Evolutionary conservation across 169 alveolate species (phyloP), one percentile per base, ranked within the genome.

Genomic region (Blepharisma undulans): DNA sequence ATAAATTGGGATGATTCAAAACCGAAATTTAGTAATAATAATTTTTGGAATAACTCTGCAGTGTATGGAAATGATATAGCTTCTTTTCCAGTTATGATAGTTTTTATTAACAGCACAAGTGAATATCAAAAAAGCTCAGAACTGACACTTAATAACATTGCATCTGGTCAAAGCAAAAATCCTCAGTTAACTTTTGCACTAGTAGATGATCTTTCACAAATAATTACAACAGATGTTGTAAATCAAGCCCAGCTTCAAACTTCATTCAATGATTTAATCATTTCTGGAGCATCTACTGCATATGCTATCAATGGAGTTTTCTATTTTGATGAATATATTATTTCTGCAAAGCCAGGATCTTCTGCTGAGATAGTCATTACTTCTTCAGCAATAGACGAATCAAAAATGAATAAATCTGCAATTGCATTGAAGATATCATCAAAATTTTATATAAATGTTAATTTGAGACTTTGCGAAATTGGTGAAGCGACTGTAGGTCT

Each of bases 1-100:
- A 80, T 80, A 10, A 27, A n/a, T 14, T 80, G 88, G 88, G 33
- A 76, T 21, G 25, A 76, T n/a, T 18, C 12, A 16, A 16, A 76
- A n/a, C 84, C 84, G 25, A 76, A 21, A 76, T 18, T 33, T 22
- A 19, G 19, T 16, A 80, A 80, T 32, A 12, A 18, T 16, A 25
- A 18, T 32, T 80, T 80, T 33, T 14, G 12, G 12, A 80, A 84
- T 30, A 84, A 84, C 36, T 18, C 84, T 19, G 90, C 90, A 14
- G 25, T 14, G 10, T 84, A 84, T 61, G 90, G 90, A 21, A 32
- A 25, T 12, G 90, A 84, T 61, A 19, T 61, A 19, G 90, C 84
- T 18, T 84, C 90, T 33, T 48, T 84, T 84, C 90, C 90, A 10
- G 18, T 12, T 18, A 25, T 80, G 74, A 16, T 22, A 29, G n/a